A percentile compares a stretch with the other conserved stretches of the same genome.
Evolutionary conservation across 176 grass and related monocot species (phyloP).

Genomic region (Cocos nucifera): DNA sequence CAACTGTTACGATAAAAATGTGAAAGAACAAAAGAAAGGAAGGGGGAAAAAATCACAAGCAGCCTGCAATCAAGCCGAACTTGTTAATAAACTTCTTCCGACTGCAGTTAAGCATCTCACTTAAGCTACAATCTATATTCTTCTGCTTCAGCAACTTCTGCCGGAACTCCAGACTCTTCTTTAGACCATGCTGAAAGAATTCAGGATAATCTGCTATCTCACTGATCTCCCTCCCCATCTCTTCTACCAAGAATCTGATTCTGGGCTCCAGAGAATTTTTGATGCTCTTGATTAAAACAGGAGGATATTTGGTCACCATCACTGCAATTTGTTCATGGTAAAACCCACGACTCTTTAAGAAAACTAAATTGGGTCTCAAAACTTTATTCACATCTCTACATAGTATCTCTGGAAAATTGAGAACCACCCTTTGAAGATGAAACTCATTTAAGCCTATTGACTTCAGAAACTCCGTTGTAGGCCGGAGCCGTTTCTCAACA

Average conservation of each 20-base stretch:
- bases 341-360: conserved; percentile 50
- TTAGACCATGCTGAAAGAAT: conserved; percentile 80
- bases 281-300: conserved; percentile 81
- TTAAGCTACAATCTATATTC: conserved; percentile 60
- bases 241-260: conserved; percentile 82
- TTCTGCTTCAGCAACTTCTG: conserved; percentile 71
- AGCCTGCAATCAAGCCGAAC: conserved; percentile 40
- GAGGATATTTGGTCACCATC: conserved; percentile 69
- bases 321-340: conserved; percentile 47
- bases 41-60: conserved; percentile 21
- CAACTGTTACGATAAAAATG: no score
- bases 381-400: conserved; percentile 68
- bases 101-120: conserved; percentile 83
- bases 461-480: conserved; percentile 79
- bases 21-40: no score
- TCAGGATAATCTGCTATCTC: conserved; percentile 78
- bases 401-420: conserved; percentile 58
- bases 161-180: conserved; percentile 71
- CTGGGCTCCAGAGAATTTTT: conserved; percentile 78
- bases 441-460: conserved; percentile 36
- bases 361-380: conserved; percentile 54
- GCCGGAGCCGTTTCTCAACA: conserved; percentile 57
- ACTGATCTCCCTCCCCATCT: conserved; percentile 57
- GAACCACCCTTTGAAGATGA: conserved; percentile 49
- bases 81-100: conserved; percentile 77